phyloP scores from a whole-genome alignment of 305 asterid species.

The Fraxinus floribunda region DNA sequence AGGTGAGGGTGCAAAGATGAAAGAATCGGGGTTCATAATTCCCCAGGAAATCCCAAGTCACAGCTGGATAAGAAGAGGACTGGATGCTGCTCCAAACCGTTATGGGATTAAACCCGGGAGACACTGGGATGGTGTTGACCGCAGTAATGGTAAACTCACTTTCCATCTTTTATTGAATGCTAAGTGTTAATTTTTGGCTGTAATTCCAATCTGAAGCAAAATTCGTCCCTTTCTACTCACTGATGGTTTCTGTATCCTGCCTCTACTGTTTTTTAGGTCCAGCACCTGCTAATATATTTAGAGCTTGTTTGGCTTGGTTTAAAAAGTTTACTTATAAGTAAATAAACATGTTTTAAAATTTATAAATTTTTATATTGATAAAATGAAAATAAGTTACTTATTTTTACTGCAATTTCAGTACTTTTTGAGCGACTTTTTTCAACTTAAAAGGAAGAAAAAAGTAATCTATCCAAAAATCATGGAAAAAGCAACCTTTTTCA shows the following conservation, averaged over 20 bases:
- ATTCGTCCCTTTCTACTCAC: neutral
- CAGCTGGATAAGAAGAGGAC: slow-evolving; percentile 76
- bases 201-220: neutral
- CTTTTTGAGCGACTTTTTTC: too few species aligned
- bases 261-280: neutral
- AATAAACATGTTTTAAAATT: neutral
- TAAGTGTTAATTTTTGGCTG: neutral
- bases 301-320: neutral
- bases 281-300: neutral
- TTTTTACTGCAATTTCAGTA: neutral
- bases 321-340: neutral
- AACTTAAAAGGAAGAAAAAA: neutral
- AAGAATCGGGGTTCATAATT: slow-evolving; percentile 75
- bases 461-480: neutral
- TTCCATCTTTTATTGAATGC: neutral
- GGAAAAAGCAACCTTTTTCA: too few species aligned
- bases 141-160: slow-evolving; percentile 58
- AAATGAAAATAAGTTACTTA: neutral
- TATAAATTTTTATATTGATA: neutral
- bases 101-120: slow-evolving; percentile 85
- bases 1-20: slow-evolving; percentile 73
- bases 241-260: neutral
- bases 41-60: slow-evolving; percentile 80
- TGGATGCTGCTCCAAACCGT: slow-evolving; percentile 74
- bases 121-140: slow-evolving; percentile 94